Base-by-base conservation (phyloP, 2,329 filamentous ascomycete species). In the Arthrobotrys megalospora region DNA sequence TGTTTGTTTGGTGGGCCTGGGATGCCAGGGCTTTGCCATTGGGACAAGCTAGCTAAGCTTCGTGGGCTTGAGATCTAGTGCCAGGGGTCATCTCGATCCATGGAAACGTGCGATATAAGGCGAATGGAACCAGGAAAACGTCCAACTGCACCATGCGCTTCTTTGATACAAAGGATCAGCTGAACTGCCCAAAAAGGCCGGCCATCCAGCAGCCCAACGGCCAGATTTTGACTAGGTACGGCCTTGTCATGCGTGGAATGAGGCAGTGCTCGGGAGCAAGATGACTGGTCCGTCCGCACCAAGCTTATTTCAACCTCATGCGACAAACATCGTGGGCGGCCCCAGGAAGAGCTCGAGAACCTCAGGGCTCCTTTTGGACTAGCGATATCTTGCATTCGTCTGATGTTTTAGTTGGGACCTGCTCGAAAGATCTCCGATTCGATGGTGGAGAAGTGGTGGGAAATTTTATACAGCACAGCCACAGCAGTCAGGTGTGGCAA, bases 221-320 rank as follows among this genome's bases (percentile, higher is more conserved):
- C 47, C 60, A 64, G 34, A 52, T 75, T 67, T 68, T 52, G 63
- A 75, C 70, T 68, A 62, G 70, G 70, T 50, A 62, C 52, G 62
- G 70, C 70, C 70, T 75, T 75, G 70, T 75, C 70, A 75, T 75
- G 70, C 70, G 70, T 67, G 70, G 66, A 77, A 70, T 63, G 73
- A 77, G 73, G 73, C 73, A 77, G 73, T 77, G 73, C 73, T 77
- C 73, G 73, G 73, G 52, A 70, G 34, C 65, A 67, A 66, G 60
- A 77, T 71, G 73, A 70, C 64, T 76, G 72, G 64, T 53, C 73
- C 73, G 73, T 34, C 73, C 73, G 66, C 73, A 77, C 73, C 73
- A 71, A 77, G 66, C 73, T 77, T 77, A 77, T 77, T 77, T 77
- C 73, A 77, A 77, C 73, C 66, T 67, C 73, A 77, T 60, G 73